phyloP scores from a whole-genome alignment of 2,329 filamentous ascomycete species.

The Volutella citrinella region DNA sequence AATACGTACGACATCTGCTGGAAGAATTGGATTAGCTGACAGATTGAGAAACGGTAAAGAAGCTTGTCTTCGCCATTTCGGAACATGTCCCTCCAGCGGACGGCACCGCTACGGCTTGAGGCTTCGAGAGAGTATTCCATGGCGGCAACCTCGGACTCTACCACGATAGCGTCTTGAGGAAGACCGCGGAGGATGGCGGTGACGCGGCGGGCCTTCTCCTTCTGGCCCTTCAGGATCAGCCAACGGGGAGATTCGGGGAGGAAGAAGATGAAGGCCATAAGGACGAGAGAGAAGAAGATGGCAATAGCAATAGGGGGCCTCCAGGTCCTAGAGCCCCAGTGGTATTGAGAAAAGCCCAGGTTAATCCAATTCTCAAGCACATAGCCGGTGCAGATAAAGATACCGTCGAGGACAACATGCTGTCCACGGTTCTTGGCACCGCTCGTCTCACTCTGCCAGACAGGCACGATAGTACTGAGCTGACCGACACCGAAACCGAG shows the following conservation, averaged over 20 bases:
- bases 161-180: slow-evolving; percentile 32
- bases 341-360: slow-evolving; percentile 37
- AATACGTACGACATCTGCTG: slow-evolving; percentile 30
- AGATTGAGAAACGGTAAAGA: slow-evolving; percentile 40
- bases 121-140: slow-evolving; percentile 49
- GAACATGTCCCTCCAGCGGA: slow-evolving; percentile 41
- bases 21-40: slow-evolving; percentile 30
- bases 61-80: slow-evolving; percentile 49
- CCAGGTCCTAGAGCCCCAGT: slow-evolving; percentile 28
- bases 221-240: slow-evolving; percentile 32
- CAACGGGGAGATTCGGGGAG: slow-evolving; percentile 36
- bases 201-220: slow-evolving; percentile 28
- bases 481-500: slow-evolving; percentile 52
- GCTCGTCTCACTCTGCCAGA: slow-evolving; percentile 50
- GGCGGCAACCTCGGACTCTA: slow-evolving; percentile 41
- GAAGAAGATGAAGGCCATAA: slow-evolving; percentile 32
- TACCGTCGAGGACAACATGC: slow-evolving; percentile 44
- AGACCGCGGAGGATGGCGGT: slow-evolving; percentile 39
- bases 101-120: slow-evolving; percentile 32
- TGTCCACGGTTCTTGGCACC: slow-evolving; percentile 51
- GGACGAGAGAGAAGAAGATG: slow-evolving; percentile 27
- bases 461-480: slow-evolving; percentile 49
- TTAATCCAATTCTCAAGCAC: slow-evolving; percentile 43
- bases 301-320: slow-evolving; percentile 38
- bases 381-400: slow-evolving; percentile 44